Conservation (phyloP, 1,139 yeast genomes). For the Yamadazyma atmosphaerica region DNA sequence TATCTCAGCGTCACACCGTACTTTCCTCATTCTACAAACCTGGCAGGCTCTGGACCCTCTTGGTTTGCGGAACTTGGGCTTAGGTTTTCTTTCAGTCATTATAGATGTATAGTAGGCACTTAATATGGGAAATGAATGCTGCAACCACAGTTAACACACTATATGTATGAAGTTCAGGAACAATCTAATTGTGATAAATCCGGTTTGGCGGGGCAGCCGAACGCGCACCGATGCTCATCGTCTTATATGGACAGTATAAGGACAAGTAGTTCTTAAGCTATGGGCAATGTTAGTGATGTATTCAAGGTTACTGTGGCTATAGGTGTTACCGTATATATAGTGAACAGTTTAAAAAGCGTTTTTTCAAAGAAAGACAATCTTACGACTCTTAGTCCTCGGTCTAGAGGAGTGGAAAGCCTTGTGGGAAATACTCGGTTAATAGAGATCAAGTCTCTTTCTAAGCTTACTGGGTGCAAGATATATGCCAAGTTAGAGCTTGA, state of each 20-base stretch:
- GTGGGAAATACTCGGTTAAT: constrained; percentile 92
- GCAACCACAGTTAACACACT: too few species aligned
- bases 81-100: not conserved
- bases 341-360: not conserved
- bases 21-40: constrained; percentile 69
- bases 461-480: constrained; percentile 74
- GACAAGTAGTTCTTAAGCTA: too few species aligned
- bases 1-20: constrained; percentile 65
- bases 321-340: not conserved
- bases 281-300: not conserved
- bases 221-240: too few species aligned
- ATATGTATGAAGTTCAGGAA: too few species aligned
- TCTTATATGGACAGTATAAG: too few species aligned
- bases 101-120: too few species aligned
- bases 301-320: not conserved
- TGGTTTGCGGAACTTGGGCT: constrained; percentile 19
- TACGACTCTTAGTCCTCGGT: constrained; percentile 32
- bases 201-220: too few species aligned
- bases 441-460: constrained; percentile 72
- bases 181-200: not conserved
- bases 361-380: too few species aligned
- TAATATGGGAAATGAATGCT: too few species aligned
- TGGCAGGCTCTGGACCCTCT: constrained; percentile 56
- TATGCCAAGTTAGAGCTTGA: constrained; percentile 83
- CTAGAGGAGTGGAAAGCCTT: constrained; percentile 49